Conservation (phyloP, 371 early-diverging fungal genomes). For the Rhizopus sp. region DNA sequence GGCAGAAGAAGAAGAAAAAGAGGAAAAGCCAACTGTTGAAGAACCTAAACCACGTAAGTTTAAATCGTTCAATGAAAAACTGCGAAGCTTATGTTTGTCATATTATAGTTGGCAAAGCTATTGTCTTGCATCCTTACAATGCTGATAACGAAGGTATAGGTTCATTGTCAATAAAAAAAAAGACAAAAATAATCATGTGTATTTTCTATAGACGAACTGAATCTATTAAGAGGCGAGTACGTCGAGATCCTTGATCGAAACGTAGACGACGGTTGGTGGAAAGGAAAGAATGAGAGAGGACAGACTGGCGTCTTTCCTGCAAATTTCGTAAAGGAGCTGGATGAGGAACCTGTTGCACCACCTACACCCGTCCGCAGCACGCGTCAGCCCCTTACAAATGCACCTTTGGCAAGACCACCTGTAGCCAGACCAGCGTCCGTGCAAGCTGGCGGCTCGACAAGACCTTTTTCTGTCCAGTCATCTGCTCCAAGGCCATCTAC, state of each 20-base stretch:
- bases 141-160: slow-evolving; percentile 55
- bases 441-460: background rate
- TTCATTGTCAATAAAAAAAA: background rate
- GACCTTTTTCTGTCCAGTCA: slow-evolving; percentile 23
- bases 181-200: background rate
- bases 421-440: slow-evolving; percentile 23
- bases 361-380: slow-evolving; percentile 40
- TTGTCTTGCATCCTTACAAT: slow-evolving; percentile 61
- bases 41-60: slow-evolving; percentile 11
- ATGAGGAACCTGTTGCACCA: slow-evolving; percentile 39
- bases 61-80: background rate
- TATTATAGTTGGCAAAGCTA: slow-evolving; percentile 37
- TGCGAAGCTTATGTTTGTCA: slow-evolving; percentile 1
- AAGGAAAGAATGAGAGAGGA: slow-evolving; percentile 61
- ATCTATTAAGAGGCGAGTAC: slow-evolving; percentile 52
- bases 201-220: slow-evolving; percentile 49
- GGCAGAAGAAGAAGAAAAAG: slow-evolving; percentile 13
- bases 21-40: background rate
- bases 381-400: slow-evolving; percentile 27
- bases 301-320: slow-evolving; percentile 58
- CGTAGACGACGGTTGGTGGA: slow-evolving; percentile 68
- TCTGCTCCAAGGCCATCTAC: slow-evolving; percentile 20
- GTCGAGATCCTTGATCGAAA: slow-evolving; percentile 53
- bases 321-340: slow-evolving; percentile 62
- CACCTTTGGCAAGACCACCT: slow-evolving; percentile 15